Evolutionary conservation across 1,284 basidiomycete species (phyloP), one percentile per base, ranked within the genome.

Genomic region (Irpex rosettiformis): DNA sequence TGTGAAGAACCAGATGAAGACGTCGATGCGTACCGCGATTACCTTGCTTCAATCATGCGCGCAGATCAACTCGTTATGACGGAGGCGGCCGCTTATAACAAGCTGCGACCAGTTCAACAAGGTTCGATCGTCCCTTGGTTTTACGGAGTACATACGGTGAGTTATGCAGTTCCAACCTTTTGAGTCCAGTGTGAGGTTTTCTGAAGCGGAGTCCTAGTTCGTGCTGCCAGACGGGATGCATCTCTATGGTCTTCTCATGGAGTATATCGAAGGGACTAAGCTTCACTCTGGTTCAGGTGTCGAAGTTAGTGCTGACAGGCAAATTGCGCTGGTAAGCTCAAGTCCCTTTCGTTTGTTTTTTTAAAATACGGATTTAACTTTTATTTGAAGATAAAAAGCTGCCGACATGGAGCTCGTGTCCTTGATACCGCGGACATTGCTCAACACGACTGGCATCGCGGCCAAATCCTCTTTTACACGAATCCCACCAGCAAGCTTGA

Each of bases 61-160:
- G 55, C 55, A 5, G 55, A 56, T 18, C 25, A 21, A 22, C 25
- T 24, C 18, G 49, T 45, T 52, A 30, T 56, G 22, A 55, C 13
- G 11, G 55, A 56, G 45, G 55, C 24, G 21, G 21, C 27, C 24
- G 43, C 55, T 8, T 56, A 56, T 27, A 16, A 56, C 42, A 56
- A 56, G 43, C 55, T 56, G 11, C 42, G 55, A 10, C 21, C 29
- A 10, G 55, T 56, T n/a, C n/a, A n/a, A 27, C 55, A 56, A 56
- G 55, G 55, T 16, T 51, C 55, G 8, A 21, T 56, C 22, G 43
- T 56, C 10, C 55, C 55, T 29, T 56, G 55, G 55, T 56, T 56
- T 42, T 56, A 52, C 22, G 55, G 55, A 13, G 25, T 24, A 25
- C 42, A 56, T 25, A 24, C 54, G 55, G 55, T 56, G n/a, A 37